Conservation (phyloP, 164 flowering plant genomes). For the Nymphaea thermarum region DNA sequence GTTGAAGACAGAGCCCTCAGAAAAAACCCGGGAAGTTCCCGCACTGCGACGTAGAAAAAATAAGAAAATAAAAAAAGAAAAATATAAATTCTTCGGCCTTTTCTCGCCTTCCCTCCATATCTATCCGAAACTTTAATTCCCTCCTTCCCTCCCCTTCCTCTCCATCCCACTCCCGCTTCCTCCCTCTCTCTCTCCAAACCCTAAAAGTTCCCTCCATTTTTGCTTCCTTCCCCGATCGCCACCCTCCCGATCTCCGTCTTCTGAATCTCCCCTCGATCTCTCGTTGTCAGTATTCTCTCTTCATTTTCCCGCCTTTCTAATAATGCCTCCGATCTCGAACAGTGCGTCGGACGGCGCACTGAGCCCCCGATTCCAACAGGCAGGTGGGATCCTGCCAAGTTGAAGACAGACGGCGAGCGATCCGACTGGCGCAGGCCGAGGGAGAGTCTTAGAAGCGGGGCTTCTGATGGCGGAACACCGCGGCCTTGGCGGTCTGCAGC, state of each 20-base stretch:
- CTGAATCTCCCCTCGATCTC: background rate
- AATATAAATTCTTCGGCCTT: constrained; percentile 1
- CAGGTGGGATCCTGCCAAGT: background rate
- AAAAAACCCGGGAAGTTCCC: background rate
- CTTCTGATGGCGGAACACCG: background rate
- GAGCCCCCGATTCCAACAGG: background rate
- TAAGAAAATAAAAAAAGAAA: background rate
- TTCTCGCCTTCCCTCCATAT: constrained; percentile 81
- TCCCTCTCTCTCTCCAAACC: constrained; percentile 8
- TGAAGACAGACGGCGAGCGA: background rate
- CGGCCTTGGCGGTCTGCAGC: background rate
- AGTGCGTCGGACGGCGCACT: background rate
- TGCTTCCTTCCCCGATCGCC: constrained; percentile 1
- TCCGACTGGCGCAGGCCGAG: background rate
- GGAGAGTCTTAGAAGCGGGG: background rate
- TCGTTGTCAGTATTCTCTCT: background rate
- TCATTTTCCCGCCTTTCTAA: background rate
- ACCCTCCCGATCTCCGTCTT: constrained; percentile 3
- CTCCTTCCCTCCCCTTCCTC: constrained; percentile 60
- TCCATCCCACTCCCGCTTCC: constrained; percentile 12
- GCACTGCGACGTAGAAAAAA: background rate
- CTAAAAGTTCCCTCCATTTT: background rate
- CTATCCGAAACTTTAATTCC: constrained; percentile 75
- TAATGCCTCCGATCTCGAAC: background rate
- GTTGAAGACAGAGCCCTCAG: no score